Evolutionary conservation across 2,329 filamentous ascomycete species (phyloP).

Genomic region (Fusarium solani-melongenae): DNA sequence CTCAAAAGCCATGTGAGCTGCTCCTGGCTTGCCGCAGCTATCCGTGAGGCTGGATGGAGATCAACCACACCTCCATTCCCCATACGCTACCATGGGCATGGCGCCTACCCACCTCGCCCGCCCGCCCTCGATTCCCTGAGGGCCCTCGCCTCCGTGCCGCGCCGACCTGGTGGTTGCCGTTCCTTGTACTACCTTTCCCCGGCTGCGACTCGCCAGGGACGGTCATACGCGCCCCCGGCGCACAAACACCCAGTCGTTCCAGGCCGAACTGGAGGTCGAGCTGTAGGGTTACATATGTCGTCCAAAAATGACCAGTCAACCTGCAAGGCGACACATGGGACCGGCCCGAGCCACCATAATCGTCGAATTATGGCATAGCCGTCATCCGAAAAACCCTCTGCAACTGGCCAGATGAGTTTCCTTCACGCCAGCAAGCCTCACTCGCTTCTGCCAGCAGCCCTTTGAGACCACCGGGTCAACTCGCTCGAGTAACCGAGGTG

Average conservation of each 20-base stretch:
- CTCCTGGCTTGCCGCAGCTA: slow-evolving; percentile 6
- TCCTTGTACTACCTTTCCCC: slow-evolving; percentile 5
- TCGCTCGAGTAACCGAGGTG: slow-evolving; percentile 17
- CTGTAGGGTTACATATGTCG: slow-evolving; percentile 16
- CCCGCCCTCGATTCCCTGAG: slow-evolving; percentile 21
- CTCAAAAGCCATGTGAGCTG: slow-evolving; percentile 19
- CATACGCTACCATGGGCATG: slow-evolving; percentile 12
- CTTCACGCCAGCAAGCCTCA: slow-evolving; percentile 21
- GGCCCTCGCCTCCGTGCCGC: slow-evolving; percentile 19
- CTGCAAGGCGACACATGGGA: slow-evolving; percentile 43
- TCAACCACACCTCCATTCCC: slow-evolving; percentile 20
- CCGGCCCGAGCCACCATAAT: slow-evolving; percentile 43
- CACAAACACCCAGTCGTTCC: slow-evolving; percentile 23
- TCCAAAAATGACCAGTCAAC: slow-evolving; percentile 39
- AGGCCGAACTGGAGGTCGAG: slow-evolving; percentile 21
- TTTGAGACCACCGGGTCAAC: slow-evolving; percentile 22
- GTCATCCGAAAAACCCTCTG: neutral
- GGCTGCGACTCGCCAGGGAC: slow-evolving; percentile 33
- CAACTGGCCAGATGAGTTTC: slow-evolving; percentile 18
- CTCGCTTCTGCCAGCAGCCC: slow-evolving; percentile 26
- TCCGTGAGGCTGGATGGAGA: slow-evolving; percentile 10
- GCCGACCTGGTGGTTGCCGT: neutral
- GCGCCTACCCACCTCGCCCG: slow-evolving; percentile 15
- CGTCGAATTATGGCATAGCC: slow-evolving; percentile 17
- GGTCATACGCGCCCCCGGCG: slow-evolving; percentile 18